Percentiles rank a stretch among this genome's conserved stretches.
Evolutionary conservation across 2,329 filamentous ascomycete species (phyloP).

Genomic region (Beauveria bassiana): DNA sequence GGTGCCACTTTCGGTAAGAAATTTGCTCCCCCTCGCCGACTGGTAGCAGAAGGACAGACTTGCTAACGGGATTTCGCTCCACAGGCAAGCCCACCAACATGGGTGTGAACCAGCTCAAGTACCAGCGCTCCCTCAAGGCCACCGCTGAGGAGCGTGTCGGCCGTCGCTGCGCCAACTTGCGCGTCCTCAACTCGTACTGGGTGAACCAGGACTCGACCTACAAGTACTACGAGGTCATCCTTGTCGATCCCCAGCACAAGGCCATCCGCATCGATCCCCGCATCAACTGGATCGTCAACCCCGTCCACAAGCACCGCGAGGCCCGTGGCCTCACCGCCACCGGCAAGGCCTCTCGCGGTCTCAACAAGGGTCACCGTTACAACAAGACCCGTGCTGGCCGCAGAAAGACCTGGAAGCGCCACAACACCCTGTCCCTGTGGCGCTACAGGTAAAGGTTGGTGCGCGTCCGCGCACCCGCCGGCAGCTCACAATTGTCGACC

Average conservation of each 20-base stretch:
- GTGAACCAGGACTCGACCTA: slow-evolving; percentile 99
- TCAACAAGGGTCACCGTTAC: slow-evolving; percentile 99
- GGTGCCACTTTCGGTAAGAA: slow-evolving; percentile 94
- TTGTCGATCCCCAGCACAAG: slow-evolving; percentile 99
- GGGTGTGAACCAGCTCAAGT: slow-evolving; percentile 99
- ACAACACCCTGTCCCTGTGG: slow-evolving; percentile 99
- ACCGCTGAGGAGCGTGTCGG: slow-evolving; percentile 99
- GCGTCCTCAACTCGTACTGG: slow-evolving; percentile 99
- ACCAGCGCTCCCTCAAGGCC: slow-evolving; percentile 96
- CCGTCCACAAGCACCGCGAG: slow-evolving; percentile 99
- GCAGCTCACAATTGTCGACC: slow-evolving; percentile 7
- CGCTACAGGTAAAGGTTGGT: slow-evolving; percentile 70
- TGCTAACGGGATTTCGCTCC: slow-evolving; percentile 10
- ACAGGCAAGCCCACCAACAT: slow-evolving; percentile 99
- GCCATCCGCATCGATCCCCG: slow-evolving; percentile 97
- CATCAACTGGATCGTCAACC: slow-evolving; percentile 99
- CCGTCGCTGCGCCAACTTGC: slow-evolving; percentile 96
- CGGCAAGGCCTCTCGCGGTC: slow-evolving; percentile 98
- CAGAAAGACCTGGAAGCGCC: slow-evolving; percentile 99
- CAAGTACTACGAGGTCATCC: slow-evolving; percentile 99
- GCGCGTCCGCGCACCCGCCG: slow-evolving; percentile 2
- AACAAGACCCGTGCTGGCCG: slow-evolving; percentile 96
- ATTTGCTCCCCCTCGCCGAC: slow-evolving; percentile 12
- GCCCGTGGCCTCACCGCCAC: slow-evolving; percentile 92
- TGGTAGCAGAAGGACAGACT: neutral